Base-by-base conservation (phyloP, 495 filamentous ascomycete species). In the Bathelium albidoporum region DNA sequence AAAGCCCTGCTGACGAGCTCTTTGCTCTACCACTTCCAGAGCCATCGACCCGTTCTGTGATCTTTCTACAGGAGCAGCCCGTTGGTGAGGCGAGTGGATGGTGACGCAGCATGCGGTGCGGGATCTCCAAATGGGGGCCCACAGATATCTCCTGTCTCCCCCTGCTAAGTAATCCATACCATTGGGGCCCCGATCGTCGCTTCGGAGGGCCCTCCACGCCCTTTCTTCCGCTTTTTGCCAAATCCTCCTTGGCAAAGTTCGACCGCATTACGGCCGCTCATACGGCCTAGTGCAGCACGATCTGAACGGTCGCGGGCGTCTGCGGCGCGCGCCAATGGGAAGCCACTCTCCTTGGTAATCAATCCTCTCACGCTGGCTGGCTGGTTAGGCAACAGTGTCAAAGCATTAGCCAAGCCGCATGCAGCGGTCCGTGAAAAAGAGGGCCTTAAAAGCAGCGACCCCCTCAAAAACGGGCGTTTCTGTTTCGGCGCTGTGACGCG, bases 101-200 rank as follows among this genome's bases (percentile, higher is more conserved):
- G 49, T 55, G 49, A 55, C 49, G 49, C 49, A 28, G 49, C 49
- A 28, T 20, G 12, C 14, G 20, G 44, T 5, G 20, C 49, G 49
- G 49, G 49, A 55, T 55, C 49, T 55, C 24, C 49, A 29, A 49
- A 49, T 18, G 44, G 10, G 44, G 44, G 10, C 12, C 44, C 44
- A 49, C 44, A 49, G 18, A 49, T 18, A 49, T 55, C 49, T 55
- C 49, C 49, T 55, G 12, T 55, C 24, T 55, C 29, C 49, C 49
- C 49, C 26, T 16, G 14, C 44, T n/a, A 5, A n/a, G 44, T 20
- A 55, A 12, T 24, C 24, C 49, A n/a, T 29, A 9, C 49, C 24
- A 29, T 24, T 55, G 5, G 22, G 49, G 49, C 16, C 49, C 29
- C 49, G 49, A 55, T 55, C 49, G 9, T 9, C 49, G 44, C 44